These are phyloP conservation scores for Xylaria sp. DNA, from an alignment of 2,329 filamentous ascomycete genomes.

Conservation along the genomic window DNA sequence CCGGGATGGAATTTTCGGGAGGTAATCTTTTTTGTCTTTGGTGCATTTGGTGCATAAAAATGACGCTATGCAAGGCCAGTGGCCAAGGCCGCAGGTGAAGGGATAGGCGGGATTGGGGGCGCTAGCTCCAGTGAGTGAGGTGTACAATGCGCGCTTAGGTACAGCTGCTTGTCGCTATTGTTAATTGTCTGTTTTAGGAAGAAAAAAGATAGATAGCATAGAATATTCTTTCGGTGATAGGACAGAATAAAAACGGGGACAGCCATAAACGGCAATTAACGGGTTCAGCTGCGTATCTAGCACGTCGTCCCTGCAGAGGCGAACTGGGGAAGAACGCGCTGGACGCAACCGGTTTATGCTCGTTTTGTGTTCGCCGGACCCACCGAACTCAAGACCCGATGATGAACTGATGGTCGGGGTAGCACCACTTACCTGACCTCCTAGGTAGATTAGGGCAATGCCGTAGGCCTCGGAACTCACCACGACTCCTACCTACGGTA, in stretches of 20 bases:
- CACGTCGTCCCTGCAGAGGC: slow-evolving; percentile 21
- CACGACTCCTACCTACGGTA: too few species aligned
- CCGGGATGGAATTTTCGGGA: slow-evolving; percentile 28
- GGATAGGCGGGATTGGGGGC: neutral
- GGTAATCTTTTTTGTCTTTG: slow-evolving; percentile 14
- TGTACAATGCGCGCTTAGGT: slow-evolving; percentile 2
- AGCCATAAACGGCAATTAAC: slow-evolving; percentile 6
- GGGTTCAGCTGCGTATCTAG: slow-evolving; percentile 12
- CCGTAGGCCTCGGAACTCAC: too few species aligned
- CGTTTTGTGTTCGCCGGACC: slow-evolving; percentile 29
- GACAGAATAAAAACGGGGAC: slow-evolving; percentile 33
- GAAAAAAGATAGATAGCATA: slow-evolving; percentile 9
- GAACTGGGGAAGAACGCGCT: slow-evolving; percentile 37
- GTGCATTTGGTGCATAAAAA: slow-evolving; percentile 33
- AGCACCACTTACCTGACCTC: too few species aligned
- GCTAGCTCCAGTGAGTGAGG: slow-evolving; percentile 24
- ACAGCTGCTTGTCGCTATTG: neutral
- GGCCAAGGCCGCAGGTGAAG: slow-evolving; percentile 11
- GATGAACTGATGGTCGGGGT: slow-evolving; percentile 20
- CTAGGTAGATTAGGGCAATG: too few species aligned
- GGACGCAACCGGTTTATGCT: slow-evolving; percentile 41
- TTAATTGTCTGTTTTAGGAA: slow-evolving; percentile 1
- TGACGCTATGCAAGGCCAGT: slow-evolving; percentile 37
- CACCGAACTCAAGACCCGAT: slow-evolving; percentile 12
- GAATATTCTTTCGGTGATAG: slow-evolving; percentile 22